A percentile compares a stretch with the other conserved stretches of the same genome.
These are phyloP conservation scores for Solanum chacoense DNA, from an alignment of 305 asterid genomes.

Conservation along the genomic window DNA sequence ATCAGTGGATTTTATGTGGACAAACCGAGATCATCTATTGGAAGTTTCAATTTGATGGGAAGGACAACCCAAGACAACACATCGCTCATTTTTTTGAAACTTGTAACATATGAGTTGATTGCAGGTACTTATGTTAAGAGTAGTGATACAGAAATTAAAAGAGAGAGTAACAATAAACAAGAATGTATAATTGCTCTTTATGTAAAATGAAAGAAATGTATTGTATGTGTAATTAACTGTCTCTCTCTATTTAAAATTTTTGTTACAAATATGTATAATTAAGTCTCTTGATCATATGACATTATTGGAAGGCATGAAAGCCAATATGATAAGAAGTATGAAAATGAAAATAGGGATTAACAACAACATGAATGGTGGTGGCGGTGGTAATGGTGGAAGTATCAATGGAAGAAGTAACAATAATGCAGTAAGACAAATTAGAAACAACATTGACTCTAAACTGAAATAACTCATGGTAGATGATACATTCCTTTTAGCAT, in stretches of 20 bases:
- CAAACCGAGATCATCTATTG: background rate
- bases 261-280: constrained; percentile 4
- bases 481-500: constrained; percentile 14
- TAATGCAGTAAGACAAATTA: constrained; percentile 42
- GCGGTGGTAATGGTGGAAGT: constrained; percentile 74
- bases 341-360: constrained; percentile 50
- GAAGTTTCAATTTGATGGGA: background rate
- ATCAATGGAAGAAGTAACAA: constrained; percentile 57
- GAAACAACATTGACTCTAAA: constrained; percentile 36
- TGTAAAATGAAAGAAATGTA: constrained; percentile 13
- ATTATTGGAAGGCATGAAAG: constrained; percentile 45
- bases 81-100: background rate
- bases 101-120: background rate
- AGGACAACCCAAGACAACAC: background rate
- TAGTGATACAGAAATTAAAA: background rate
- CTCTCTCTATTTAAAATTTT: background rate
- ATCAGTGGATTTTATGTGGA: background rate
- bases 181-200: background rate
- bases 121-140: background rate
- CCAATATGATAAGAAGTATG: constrained; percentile 46
- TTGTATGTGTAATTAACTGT: background rate
- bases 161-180: background rate
- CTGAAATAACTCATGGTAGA: constrained; percentile 29
- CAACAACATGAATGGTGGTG: constrained; percentile 49
- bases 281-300: constrained; percentile 10